These are phyloP conservation scores for Talaromyces nanjingensis DNA, from an alignment of 495 filamentous ascomycete species.

Conservation along the genomic window DNA sequence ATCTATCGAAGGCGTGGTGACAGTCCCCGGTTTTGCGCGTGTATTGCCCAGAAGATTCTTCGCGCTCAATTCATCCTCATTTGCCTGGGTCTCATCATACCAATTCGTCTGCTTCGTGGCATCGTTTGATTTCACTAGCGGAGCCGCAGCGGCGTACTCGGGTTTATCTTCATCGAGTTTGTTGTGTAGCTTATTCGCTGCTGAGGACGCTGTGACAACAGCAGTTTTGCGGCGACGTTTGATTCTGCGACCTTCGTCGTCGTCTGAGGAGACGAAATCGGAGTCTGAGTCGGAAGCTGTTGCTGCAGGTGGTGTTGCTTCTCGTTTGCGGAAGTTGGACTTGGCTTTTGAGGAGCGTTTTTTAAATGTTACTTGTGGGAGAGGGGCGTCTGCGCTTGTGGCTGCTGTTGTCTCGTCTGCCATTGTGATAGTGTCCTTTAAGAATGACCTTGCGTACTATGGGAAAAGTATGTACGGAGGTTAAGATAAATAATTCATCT, in stretches of 20 bases:
- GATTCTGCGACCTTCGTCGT: slow-evolving; percentile 62
- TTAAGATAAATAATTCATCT: neutral
- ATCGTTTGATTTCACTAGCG: slow-evolving; percentile 65
- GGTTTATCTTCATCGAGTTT: slow-evolving; percentile 43
- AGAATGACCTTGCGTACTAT: neutral
- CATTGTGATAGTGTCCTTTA: neutral
- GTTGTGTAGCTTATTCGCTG: slow-evolving; percentile 23
- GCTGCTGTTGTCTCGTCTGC: slow-evolving; percentile 3
- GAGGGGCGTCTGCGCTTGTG: neutral
- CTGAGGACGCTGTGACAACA: slow-evolving; percentile 49
- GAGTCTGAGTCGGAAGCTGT: slow-evolving; percentile 43
- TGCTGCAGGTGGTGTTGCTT: slow-evolving; percentile 62
- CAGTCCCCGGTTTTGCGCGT: slow-evolving; percentile 24
- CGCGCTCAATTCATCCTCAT: slow-evolving; percentile 34
- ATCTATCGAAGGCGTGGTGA: slow-evolving; percentile 32
- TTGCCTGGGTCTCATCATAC: slow-evolving; percentile 66
- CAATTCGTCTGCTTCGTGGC: slow-evolving; percentile 92
- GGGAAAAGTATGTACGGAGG: neutral
- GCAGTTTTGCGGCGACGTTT: slow-evolving; percentile 72
- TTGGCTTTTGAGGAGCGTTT: slow-evolving; percentile 74
- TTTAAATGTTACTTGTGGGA: slow-evolving; percentile 57
- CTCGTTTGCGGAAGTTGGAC: slow-evolving; percentile 73
- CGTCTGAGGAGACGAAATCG: slow-evolving; percentile 70
- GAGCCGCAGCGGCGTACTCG: slow-evolving; percentile 39
- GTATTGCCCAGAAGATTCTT: slow-evolving; percentile 63